Conservation (phyloP, 257 asterid genomes). For the Solanum chiquidenum region DNA sequence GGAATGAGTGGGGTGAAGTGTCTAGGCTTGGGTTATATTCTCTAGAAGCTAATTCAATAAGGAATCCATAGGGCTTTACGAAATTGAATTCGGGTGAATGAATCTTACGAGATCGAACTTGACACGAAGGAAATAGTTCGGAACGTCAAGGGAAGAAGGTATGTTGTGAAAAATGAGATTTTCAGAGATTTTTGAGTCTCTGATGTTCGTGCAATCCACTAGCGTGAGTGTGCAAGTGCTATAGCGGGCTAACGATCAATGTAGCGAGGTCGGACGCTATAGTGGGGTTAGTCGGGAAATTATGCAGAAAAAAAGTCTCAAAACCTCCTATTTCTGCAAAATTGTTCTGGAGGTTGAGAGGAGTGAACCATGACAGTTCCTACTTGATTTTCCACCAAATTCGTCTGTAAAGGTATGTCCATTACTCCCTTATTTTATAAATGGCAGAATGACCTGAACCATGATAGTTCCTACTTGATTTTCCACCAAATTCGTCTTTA, state of each 20-base stretch:
- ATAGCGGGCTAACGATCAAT: background rate
- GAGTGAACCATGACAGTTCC: background rate
- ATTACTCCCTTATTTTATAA: too few relatives aligned
- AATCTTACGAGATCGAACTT: too few relatives aligned
- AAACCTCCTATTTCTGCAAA: background rate
- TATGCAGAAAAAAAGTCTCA: background rate
- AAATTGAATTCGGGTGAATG: background rate
- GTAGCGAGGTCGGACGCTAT: background rate
- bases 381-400: too few relatives aligned
- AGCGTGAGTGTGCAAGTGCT: background rate
- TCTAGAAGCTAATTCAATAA: background rate
- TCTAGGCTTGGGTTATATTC: background rate
- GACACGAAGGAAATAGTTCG: too few relatives aligned
- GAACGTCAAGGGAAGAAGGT: too few relatives aligned
- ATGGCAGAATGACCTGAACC: too few relatives aligned
- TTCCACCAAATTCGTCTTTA: too few relatives aligned
- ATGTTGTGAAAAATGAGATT: too few relatives aligned
- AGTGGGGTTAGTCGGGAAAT: background rate
- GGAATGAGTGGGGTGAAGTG: background rate
- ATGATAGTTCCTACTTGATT: too few relatives aligned
- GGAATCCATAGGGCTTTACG: background rate
- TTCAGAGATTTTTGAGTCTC: too few relatives aligned
- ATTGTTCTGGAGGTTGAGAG: background rate
- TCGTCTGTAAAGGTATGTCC: too few relatives aligned
- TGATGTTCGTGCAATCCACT: too few relatives aligned